Evolutionary conservation across 371 early-diverging fungal species (phyloP).

Genomic region (Furculomyces boomerangus): DNA sequence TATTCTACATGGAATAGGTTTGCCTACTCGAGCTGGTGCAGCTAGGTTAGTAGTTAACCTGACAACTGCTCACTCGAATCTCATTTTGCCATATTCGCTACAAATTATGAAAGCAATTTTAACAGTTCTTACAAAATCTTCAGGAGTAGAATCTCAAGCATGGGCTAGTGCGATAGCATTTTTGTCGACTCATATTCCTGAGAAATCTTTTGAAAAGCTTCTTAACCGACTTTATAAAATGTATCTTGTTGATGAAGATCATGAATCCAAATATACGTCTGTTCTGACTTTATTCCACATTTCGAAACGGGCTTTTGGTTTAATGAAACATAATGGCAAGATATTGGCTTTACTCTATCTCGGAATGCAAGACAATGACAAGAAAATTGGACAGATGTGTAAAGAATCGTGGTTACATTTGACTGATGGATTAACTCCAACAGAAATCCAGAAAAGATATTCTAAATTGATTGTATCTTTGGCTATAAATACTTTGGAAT

Average conservation of each 20-base stretch:
- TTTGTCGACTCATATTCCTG: slow-evolving; percentile 37
- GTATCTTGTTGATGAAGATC: slow-evolving; percentile 40
- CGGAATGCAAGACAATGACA: neutral
- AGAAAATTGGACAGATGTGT: neutral
- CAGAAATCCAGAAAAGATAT: neutral
- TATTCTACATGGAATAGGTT: slow-evolving; percentile 68
- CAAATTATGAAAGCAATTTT: slow-evolving; percentile 54
- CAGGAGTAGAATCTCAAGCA: slow-evolving; percentile 61
- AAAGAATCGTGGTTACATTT: neutral
- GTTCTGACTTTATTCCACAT: neutral
- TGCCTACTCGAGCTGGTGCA: slow-evolving; percentile 80
- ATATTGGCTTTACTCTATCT: neutral
- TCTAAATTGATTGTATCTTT: neutral
- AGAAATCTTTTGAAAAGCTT: slow-evolving; percentile 39
- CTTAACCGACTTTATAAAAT: slow-evolving; percentile 43
- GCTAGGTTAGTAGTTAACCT: slow-evolving; percentile 68
- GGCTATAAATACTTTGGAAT: neutral
- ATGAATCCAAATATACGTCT: neutral
- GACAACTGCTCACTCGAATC: slow-evolving; percentile 38
- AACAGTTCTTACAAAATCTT: slow-evolving; percentile 54
- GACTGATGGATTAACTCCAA: neutral
- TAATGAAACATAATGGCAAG: neutral
- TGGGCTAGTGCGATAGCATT: slow-evolving; percentile 74
- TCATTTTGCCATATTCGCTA: slow-evolving; percentile 41
- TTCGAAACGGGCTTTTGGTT: neutral